Conservation (phyloP, 2,329 filamentous ascomycete genomes). For the Colletotrichum sp. region DNA sequence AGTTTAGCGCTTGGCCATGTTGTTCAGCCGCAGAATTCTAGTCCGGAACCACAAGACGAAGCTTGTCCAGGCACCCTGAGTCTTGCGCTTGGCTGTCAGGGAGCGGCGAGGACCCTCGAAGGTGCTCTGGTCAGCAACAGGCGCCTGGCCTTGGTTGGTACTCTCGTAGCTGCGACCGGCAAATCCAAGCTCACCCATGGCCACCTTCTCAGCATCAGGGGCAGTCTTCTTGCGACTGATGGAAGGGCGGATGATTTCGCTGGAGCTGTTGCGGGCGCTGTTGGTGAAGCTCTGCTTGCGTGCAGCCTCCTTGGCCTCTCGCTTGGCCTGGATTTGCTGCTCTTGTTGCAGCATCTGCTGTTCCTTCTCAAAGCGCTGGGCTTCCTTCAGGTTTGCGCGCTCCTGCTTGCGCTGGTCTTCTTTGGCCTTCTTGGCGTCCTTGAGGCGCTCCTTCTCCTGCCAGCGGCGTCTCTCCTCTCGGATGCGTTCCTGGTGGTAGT, state of each 20-base stretch:
- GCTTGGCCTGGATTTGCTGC: constrained; percentile 1
- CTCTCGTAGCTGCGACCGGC: constrained; percentile 52
- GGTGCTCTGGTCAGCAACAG: constrained; percentile 45
- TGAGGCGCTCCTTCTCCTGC: constrained; percentile 64
- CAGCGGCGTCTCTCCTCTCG: constrained; percentile 67
- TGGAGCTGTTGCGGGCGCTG: constrained; percentile 33
- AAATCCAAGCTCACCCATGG: constrained; percentile 34
- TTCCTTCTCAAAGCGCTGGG: constrained; percentile 54
- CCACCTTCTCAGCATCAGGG: constrained; percentile 43
- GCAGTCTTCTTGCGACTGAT: constrained; percentile 32
- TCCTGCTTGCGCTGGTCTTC: constrained; percentile 64
- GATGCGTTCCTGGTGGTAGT: constrained; percentile 58
- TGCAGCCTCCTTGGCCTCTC: constrained; percentile 26
- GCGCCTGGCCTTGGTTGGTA: constrained; percentile 36
- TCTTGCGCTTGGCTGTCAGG: constrained; percentile 62
- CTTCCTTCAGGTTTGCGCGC: constrained; percentile 62
- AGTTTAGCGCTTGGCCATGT: constrained; percentile 27
- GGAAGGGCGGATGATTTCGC: constrained; percentile 32
- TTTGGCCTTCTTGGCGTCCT: constrained; percentile 67
- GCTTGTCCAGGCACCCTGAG: constrained; percentile 65
- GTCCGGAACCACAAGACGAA: constrained; percentile 71
- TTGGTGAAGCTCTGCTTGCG: constrained; percentile 44
- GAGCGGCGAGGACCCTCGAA: constrained; percentile 49
- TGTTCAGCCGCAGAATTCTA: constrained; percentile 48
- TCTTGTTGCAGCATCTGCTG: constrained; percentile 31